These are phyloP conservation scores for Mariannaea sp. DNA, from an alignment of 2,329 filamentous ascomycete genomes.

Conservation along the genomic window DNA sequence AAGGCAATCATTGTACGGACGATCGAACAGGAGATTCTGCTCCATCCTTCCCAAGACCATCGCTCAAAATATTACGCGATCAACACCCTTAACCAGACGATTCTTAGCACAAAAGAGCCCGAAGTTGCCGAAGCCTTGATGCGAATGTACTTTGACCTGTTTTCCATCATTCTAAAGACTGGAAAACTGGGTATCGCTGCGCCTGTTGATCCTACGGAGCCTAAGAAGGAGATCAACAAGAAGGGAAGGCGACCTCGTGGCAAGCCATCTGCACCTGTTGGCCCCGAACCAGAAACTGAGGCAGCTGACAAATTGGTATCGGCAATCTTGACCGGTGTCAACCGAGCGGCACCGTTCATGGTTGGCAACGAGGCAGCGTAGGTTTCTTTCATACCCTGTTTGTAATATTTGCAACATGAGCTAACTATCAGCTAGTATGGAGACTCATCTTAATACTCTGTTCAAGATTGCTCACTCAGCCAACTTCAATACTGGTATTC, in stretches of 20 bases:
- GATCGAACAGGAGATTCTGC: slow-evolving; percentile 85
- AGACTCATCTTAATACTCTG: slow-evolving; percentile 88
- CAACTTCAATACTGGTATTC: slow-evolving; percentile 98
- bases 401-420: background rate
- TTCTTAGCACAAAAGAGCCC: slow-evolving; percentile 83
- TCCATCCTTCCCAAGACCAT: slow-evolving; percentile 83
- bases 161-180: slow-evolving; percentile 78
- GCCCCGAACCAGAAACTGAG: slow-evolving; percentile 65
- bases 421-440: slow-evolving; percentile 59
- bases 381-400: background rate
- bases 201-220: slow-evolving; percentile 50
- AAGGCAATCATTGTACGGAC: slow-evolving; percentile 83
- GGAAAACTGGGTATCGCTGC: slow-evolving; percentile 46
- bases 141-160: slow-evolving; percentile 90
- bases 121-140: slow-evolving; percentile 79
- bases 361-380: slow-evolving; percentile 76
- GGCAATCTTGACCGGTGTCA: slow-evolving; percentile 89
- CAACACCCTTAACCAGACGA: slow-evolving; percentile 96
- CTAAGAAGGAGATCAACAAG: slow-evolving; percentile 34
- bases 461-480: slow-evolving; percentile 97
- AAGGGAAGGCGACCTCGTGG: slow-evolving; percentile 36
- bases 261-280: slow-evolving; percentile 25
- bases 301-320: slow-evolving; percentile 87
- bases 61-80: slow-evolving; percentile 95
- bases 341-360: slow-evolving; percentile 92